Evolutionary conservation across 2,329 filamentous ascomycete species (phyloP).

Genomic region (Raffaelea arxii): DNA sequence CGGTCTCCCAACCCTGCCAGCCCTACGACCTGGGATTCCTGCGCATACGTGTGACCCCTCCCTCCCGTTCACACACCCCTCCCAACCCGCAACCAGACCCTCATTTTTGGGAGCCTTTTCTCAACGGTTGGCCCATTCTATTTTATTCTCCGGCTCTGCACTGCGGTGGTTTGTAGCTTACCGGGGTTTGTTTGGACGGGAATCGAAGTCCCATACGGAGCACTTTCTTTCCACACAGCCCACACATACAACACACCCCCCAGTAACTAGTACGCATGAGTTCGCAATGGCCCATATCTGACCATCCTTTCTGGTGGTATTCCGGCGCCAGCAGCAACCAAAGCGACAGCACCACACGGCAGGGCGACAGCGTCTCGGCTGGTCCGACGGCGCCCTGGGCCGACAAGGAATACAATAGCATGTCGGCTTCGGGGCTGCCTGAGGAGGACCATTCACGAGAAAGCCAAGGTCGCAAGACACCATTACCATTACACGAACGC

Average conservation of each 20-base stretch:
- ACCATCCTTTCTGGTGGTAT: not conserved
- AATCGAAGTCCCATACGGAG: too few species aligned
- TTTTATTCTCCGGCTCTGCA: too few species aligned
- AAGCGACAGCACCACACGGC: not conserved
- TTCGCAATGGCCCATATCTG: not conserved
- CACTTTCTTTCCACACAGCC: not conserved
- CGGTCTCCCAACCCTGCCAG: too few species aligned
- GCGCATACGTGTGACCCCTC: too few species aligned
- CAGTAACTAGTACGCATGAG: not conserved
- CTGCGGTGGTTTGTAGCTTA: too few species aligned
- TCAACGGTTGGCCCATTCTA: too few species aligned
- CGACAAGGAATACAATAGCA: not conserved
- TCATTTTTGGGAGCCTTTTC: too few species aligned
- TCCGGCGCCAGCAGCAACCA: not conserved
- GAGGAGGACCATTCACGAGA: not conserved
- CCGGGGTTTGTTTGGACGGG: too few species aligned
- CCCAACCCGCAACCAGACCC: too few species aligned
- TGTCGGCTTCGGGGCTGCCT: not conserved
- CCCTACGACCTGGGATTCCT: too few species aligned
- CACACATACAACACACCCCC: not conserved
- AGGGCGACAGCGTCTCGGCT: slow-evolving; percentile 5
- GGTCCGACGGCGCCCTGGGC: slow-evolving; percentile 2
- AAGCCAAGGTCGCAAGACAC: slow-evolving; percentile 11
- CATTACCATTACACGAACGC: slow-evolving; percentile 28
- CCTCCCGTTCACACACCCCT: too few species aligned